A percentile compares a stretch with the other conserved stretches of the same genome.
Conservation (phyloP, 2,329 filamentous ascomycete species). For the Hymenoscyphus repandus region DNA sequence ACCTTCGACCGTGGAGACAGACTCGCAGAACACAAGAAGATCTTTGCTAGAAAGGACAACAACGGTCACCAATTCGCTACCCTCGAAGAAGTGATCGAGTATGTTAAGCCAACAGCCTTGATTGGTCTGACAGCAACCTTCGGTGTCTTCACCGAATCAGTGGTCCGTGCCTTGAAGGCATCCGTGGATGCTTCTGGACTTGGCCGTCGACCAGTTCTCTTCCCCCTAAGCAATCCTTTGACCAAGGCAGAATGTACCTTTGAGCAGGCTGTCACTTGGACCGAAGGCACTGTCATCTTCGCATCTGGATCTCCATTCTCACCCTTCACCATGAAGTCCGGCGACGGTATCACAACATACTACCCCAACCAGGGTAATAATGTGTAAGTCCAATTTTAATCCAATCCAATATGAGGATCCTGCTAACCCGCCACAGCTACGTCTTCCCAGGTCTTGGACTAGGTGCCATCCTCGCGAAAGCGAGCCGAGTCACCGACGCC, state of each 20-base stretch:
- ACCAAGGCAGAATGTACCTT: constrained; percentile 98
- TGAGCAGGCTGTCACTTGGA: constrained; percentile 86
- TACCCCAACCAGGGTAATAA: constrained; percentile 81
- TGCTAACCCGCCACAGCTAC: constrained; percentile 60
- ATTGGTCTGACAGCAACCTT: constrained; percentile 93
- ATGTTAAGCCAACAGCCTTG: constrained; percentile 90
- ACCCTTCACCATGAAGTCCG: constrained; percentile 59
- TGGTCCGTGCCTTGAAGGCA: constrained; percentile 66
- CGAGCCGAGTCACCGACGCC: constrained; percentile 78
- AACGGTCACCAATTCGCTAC: constrained; percentile 66
- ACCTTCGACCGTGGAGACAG: constrained; percentile 89
- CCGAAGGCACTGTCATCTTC: constrained; percentile 86
- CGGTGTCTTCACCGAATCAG: constrained; percentile 85
- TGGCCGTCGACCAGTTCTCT: constrained; percentile 82
- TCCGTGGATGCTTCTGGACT: constrained; percentile 57
- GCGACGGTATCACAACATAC: constrained; percentile 59
- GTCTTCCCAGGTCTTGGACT: constrained; percentile 96
- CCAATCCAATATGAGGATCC: not conserved
- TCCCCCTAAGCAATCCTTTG: constrained; percentile 93
- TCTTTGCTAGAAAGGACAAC: constrained; percentile 62
- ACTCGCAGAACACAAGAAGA: constrained; percentile 83
- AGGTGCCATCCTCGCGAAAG: constrained; percentile 86
- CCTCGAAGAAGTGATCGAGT: constrained; percentile 86
- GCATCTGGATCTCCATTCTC: constrained; percentile 93
- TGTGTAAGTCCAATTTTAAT: constrained; percentile 64